Evolutionary conservation across 805 yeast species (phyloP), one percentile per base, ranked within the genome.

Genomic region (Suhomyces kilbournensis): DNA sequence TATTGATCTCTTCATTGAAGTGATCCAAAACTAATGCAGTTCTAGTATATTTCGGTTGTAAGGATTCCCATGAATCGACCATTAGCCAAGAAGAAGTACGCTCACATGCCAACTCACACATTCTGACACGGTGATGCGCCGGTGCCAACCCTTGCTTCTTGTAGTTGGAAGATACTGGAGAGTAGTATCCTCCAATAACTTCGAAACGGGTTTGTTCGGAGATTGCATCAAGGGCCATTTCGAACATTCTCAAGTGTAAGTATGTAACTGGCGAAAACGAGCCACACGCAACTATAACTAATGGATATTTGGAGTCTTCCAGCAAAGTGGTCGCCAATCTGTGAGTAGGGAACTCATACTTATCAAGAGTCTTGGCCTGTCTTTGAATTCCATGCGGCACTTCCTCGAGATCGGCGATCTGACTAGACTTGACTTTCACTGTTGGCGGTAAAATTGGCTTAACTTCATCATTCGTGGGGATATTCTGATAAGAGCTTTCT

Each of bases 11-110:
- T 63, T 92, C 90, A 69, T 94, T 93, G 72, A 94, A 94, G 69
- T 94, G 99, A 67, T 94, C 99, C 64, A 94, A 78, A 5, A 94
- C 99, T 50, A 90, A 80, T 1, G 98, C 97, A 0, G 99, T 94
- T 59, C 99, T 80, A 25, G 96, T 90, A 68, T 94, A 94, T 45
- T 84, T 79, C 1, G 89, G 88, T 70, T 94, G 99, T 54, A 94
- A 76, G 3, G 96, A 86, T 72, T 94, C 99, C 99, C 99, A 94
- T 1, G 98, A 97, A 68, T 94, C 99, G 26, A 94, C 99, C 99
- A 94, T 94, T 39, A 94, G 78, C 99, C 99, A 94, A 25, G 93
- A 85, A 3, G 94, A 85, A 0, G 99, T 94, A 63, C 99, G 79
- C 66, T 94, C 99, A 70, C 99, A 92, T 0, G 97, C 98, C 64